Base-by-base conservation (phyloP, 2,329 filamentous ascomycete species). In the Talaromyces albobiverticillius region DNA sequence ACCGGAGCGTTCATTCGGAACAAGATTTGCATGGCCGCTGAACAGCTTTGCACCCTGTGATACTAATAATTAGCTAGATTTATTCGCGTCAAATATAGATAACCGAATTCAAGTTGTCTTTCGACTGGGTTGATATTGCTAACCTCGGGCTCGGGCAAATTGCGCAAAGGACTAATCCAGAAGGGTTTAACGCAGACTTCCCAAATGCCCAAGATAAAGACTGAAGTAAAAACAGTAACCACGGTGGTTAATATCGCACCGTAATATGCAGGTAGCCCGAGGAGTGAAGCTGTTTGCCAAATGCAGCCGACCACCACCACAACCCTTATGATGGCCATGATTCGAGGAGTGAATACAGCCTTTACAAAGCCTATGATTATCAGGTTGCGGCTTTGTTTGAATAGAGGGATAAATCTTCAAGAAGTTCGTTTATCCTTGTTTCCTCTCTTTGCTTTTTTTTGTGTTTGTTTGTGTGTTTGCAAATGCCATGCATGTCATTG, bases 1-100 rank as follows among this genome's bases (percentile, higher is more conserved):
- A 7, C 49, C 49, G 16, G 49, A 51, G 18, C 49, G 26, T 22
- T 51, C 49, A 34, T 51, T 51, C 13, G 49, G 49, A 29, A 51
- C 40, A 4, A 51, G 20, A 14, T 45, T 51, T 18, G 40, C 26
- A 51, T 51, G 49, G 18, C 49, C 49, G 20, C 32, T 51, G 29
- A 51, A 13, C 8, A 51, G 22, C 10, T 40, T 51, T 14, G 38
- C 49, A 18, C 49, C 49, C 49, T 51, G 26, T 29, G 26, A 29
- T 29, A 5, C 5, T 6, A 29, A 36, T 3, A 43, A 23, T 5
- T 5, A 43, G 5, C 13, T 43, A 26, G 20, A 5, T 43, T 14
- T 23, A 10, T 4, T n/a, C n/a, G n/a, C n/a, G n/a, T n/a, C n/a
- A n/a, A n/a, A n/a, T n/a, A n/a, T n/a, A n/a, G n/a, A n/a, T n/a